Evolutionary conservation across 1,139 yeast species (phyloP), one percentile per base, ranked within the genome.

Genomic region (Eremothecium cymbalariae): DNA sequence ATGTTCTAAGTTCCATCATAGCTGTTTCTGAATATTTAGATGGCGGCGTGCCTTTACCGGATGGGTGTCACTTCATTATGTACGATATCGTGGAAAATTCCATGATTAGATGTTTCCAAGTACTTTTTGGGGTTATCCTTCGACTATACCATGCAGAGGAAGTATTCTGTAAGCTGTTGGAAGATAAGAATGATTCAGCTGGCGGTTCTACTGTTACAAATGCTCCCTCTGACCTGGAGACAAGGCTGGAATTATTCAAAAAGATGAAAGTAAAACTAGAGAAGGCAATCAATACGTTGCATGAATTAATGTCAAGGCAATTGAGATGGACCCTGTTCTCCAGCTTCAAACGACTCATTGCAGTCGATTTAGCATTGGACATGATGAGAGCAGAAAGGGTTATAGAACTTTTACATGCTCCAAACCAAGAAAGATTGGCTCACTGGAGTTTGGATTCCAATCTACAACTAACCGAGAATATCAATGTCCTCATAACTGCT

Each of bases 311-410:
- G 15, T 15, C 30, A 4, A 27, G 17, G 7, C 14, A n/a, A 4
- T 21, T 27, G 11, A n/a, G 30, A n/a, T 27, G 30, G 30, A 27
- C 30, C 30, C 30, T 27, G 8, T 27, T 27, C 21, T 27, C 30
- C 14, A 16, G 30, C 21, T 27, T 27, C 19, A 27, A 27, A 14
- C 30, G 30, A 4, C 30, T 27, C 8, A 16, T 27, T 9, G 14
- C 30, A 17, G 15, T 27, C 21, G 21, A 27, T 14, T 14, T 27
- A n/a, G 30, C 21, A 11, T 21, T 27, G 14, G 21, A 27, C 21
- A 27, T 27, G 21, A 27, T 17, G 19, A 14, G 17, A 14, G 30
- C 15, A 14, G 30, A 27, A 12, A 15, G 14, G 9, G 21, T 27
- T 11, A 27, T 27, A 21, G 21, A 27, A 7, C 14, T 27, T 8